These are phyloP conservation scores for Iodosphaeria phyllophila DNA, from an alignment of 2,329 filamentous ascomycete genomes.

Conservation along the genomic window DNA sequence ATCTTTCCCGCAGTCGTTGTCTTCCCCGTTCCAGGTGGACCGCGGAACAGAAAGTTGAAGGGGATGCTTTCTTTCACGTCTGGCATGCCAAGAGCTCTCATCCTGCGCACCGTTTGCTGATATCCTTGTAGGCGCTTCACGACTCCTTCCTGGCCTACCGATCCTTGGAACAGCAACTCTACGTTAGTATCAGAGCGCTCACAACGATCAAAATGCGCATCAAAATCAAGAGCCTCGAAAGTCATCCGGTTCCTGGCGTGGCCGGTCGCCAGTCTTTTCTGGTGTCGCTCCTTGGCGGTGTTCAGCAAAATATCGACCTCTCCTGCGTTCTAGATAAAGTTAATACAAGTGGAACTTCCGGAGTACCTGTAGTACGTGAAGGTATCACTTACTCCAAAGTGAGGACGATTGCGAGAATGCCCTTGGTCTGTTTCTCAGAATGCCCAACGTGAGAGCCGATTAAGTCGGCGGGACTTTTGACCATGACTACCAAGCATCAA, in stretches of 20 bases:
- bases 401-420: conserved; percentile 46
- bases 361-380: too few relatives aligned
- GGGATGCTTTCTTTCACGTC: conserved; percentile 31
- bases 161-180: conserved; percentile 22
- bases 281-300: conserved; percentile 31
- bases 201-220: conserved; percentile 28
- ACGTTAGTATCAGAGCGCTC: conserved; percentile 22
- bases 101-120: conserved; percentile 22
- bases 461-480: conserved; percentile 60
- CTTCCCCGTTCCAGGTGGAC: conserved; percentile 43
- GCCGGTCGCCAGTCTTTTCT: conserved; percentile 17
- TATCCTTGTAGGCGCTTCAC: conserved; percentile 29
- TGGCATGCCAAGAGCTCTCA: conserved; percentile 23
- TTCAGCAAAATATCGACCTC: conserved; percentile 55
- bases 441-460: conserved; percentile 41
- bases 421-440: conserved; percentile 56
- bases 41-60: conserved; percentile 38
- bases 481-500: conserved; percentile 26
- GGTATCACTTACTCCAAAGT: too few relatives aligned
- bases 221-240: conserved; percentile 25
- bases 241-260: conserved; percentile 8
- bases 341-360: too few relatives aligned
- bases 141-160: conserved; percentile 28
- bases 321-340: conserved; percentile 54
- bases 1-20: conserved; percentile 53